Percentiles rank a stretch among this genome's conserved stretches.
Evolutionary conservation across 2,329 filamentous ascomycete genomes (phyloP).

Genomic region (Pestalotiopsis fici): DNA sequence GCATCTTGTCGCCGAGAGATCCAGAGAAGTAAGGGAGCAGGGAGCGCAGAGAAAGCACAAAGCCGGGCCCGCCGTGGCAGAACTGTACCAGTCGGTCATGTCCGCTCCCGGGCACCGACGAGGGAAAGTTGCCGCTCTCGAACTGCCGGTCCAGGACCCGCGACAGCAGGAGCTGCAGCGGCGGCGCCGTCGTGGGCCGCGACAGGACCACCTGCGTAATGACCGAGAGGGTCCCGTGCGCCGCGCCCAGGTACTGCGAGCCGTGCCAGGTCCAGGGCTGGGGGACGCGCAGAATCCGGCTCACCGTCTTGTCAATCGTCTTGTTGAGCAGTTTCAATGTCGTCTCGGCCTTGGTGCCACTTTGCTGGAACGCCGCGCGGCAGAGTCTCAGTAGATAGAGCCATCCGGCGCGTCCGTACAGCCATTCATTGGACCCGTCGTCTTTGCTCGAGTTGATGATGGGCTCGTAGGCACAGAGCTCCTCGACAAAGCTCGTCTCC

Average conservation of each 20-base stretch:
- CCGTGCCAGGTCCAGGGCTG: slow-evolving; percentile 64
- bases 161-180: slow-evolving; percentile 53
- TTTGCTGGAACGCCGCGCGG: slow-evolving; percentile 29
- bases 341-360: slow-evolving; percentile 53
- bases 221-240: slow-evolving; percentile 69
- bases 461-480: slow-evolving; percentile 40
- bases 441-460: slow-evolving; percentile 44
- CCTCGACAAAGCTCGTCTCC: slow-evolving; percentile 35
- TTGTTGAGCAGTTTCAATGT: slow-evolving; percentile 48
- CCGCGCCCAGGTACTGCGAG: slow-evolving; percentile 64
- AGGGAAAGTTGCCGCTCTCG: slow-evolving; percentile 65
- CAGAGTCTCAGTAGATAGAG: slow-evolving; percentile 69
- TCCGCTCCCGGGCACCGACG: slow-evolving; percentile 39
- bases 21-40: slow-evolving; percentile 58
- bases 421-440: slow-evolving; percentile 59
- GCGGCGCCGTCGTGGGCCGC: slow-evolving; percentile 52
- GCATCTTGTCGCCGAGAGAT: slow-evolving; percentile 53
- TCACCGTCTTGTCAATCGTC: slow-evolving; percentile 57
- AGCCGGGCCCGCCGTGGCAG: slow-evolving; percentile 68
- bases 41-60: slow-evolving; percentile 58
- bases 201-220: slow-evolving; percentile 68
- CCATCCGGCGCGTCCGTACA: slow-evolving; percentile 68
- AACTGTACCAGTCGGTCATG: slow-evolving; percentile 55
- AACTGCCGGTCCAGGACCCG: slow-evolving; percentile 61
- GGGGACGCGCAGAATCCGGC: slow-evolving; percentile 57